Conservation (phyloP, 768 basidiomycete species). For the Cystofilobasidium bisporidii region DNA sequence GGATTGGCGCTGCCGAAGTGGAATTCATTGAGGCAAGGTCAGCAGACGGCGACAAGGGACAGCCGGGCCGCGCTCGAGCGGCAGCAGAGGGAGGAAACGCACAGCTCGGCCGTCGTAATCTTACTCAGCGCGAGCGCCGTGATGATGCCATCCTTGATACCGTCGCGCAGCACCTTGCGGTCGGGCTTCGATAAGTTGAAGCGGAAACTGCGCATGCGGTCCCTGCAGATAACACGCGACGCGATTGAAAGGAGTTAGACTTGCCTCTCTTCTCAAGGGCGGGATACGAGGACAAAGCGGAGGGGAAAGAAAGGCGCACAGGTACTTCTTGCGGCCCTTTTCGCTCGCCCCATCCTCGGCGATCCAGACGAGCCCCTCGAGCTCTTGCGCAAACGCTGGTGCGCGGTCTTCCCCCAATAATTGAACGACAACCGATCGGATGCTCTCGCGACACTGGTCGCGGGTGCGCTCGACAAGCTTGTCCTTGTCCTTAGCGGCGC, state of each 20-base stretch:
- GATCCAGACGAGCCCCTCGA: conserved; percentile 16
- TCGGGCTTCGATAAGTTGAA: conserved; percentile 27
- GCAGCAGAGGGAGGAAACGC: background rate
- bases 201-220: conserved; percentile 23
- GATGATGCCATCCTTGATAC: conserved; percentile 19
- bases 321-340: conserved; percentile 21
- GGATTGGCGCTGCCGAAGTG: conserved; percentile 19
- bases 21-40: too few species aligned
- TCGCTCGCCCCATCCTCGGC: conserved; percentile 17
- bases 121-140: conserved; percentile 11
- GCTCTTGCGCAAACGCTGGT: conserved; percentile 2
- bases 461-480: background rate
- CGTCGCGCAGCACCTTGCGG: conserved; percentile 17
- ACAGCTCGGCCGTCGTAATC: conserved; percentile 25
- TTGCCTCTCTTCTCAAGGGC: too few species aligned
- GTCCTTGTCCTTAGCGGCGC: background rate
- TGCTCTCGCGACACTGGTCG: background rate
- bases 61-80: background rate
- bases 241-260: too few species aligned
- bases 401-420: conserved; percentile 1
- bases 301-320: conserved; percentile 5
- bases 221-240: conserved; percentile 7
- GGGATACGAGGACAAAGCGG: background rate
- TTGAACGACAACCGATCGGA: background rate
- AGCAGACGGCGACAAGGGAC: background rate